Base-by-base conservation (phyloP, 2,329 filamentous ascomycete genomes). In the Albophoma yamanashiensis region DNA sequence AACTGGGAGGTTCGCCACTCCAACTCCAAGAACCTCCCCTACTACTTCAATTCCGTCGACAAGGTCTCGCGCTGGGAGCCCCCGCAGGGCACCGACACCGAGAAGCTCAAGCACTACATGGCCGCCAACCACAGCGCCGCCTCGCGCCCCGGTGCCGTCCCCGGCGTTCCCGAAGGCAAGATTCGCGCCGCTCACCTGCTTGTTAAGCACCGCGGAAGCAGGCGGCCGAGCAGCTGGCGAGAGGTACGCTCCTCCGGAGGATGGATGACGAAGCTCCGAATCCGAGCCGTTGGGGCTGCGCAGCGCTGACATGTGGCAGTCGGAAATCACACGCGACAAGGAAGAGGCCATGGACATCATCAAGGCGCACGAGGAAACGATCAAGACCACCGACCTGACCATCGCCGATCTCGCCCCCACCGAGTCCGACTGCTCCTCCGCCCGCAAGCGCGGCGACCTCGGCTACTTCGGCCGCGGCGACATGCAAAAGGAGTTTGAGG, bases 401-500 rank as follows among this genome's bases (percentile, higher is more conserved):
- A 82, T 99, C 47, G 91, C 91, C 56, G 89, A 97, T 65, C 82
- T 99, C 65, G 94, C 94, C 15, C 83, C 86, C 62, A 89, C 86
- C 52, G 94, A 97, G 78, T 96, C 91, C 20, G 94, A 99, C 77
- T 97, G 93, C 78, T 96, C 90, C 75, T 97, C 92, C 68, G 92
- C 94, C 38, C 85, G 92, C 68, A 99, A 97, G 82, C 85, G 87
- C 66, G 94, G 94, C 60, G 94, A 99, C 73, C 78, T 99, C 78
- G 94, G 94, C 25, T 96, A 92, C 75, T 99, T 99, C 74, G 92
- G 91, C 60, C 87, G 83, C 68, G 91, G 92, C 36, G 93, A 97
- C 70, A 99, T 99, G 94, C 94, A 99, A 74, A 93, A 92, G 79
- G 93, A 97, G 76, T 99, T 99, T 70, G 94, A 99, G 77, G 91